Evolutionary conservation across 148 eudicot species (phyloP), one percentile per base, ranked within the genome.

Genomic region (Fagopyrum esculentum): DNA sequence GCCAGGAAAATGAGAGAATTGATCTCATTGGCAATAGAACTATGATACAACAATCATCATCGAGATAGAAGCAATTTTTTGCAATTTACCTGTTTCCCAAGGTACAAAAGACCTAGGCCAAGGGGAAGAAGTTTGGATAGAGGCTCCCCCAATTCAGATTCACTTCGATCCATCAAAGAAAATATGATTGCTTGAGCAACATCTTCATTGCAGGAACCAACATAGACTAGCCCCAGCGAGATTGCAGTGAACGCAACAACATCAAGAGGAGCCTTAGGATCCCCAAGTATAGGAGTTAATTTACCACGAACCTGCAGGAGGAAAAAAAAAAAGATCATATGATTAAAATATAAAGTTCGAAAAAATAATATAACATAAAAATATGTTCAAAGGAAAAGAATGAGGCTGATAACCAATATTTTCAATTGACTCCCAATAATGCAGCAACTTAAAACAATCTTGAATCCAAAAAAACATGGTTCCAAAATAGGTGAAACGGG

Each of bases 161-260:
- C 97, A 68, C 87, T 87, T 57, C 91, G 83, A 51, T 90, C 92
- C 98, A 90, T 90, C 80, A 91, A 79, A 47, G 97, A 90, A 81
- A 84, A 87, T 76, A 90, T 87, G 75, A 94, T 94, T 80, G 90
- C 84, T 82, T 94, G 91, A 29, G 98, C 96, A 84, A 94, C 84
- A 43, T 94, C 97, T 84, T 89, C 93, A 79, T 90, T 87, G 63
- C 96, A 89, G 15, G 98, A 90, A 71, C 97, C 96, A 69, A 94
- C 96, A 77, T 77, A 91, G 44, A 92, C 89, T 89, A 91, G 72
- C 63, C 96, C 96, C 78, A 90, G 81, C 1, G 97, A 80, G 17
- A 94, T 83, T 43, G 97, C 93, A 64, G 98, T 77, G 77, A 94
- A 91, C 13, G 96, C 93, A 83, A 91, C 79, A 77, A 94, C 96